Evolutionary conservation across 495 filamentous ascomycete species (phyloP).

Genomic region (Aspergillus hancockii): DNA sequence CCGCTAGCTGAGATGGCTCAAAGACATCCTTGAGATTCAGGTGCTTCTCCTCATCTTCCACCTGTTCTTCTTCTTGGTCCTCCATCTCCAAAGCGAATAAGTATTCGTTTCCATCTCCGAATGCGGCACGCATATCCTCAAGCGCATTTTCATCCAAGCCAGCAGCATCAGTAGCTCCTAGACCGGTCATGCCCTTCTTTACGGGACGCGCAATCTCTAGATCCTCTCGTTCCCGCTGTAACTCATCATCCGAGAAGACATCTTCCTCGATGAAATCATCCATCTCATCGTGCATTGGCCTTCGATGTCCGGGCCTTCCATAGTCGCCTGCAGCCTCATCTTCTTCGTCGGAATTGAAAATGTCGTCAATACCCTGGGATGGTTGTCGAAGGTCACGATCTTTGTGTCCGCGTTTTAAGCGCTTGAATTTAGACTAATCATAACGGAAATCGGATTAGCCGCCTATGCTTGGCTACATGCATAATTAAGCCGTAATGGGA

Average conservation of each 20-base stretch:
- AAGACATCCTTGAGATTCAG: conserved; percentile 97
- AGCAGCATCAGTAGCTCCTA: conserved; percentile 64
- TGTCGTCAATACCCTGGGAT: conserved; percentile 76
- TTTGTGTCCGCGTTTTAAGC: conserved; percentile 88
- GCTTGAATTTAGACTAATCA: conserved; percentile 82
- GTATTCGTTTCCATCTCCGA: conserved; percentile 93
- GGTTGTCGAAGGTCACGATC: conserved; percentile 62
- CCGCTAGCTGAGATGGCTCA: conserved; percentile 88
- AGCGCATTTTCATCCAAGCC: conserved; percentile 88
- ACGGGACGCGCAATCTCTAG: conserved; percentile 77
- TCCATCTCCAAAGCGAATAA: conserved; percentile 88
- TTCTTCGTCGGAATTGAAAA: conserved; percentile 91
- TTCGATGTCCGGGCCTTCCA: conserved; percentile 51
- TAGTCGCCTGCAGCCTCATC: conserved; percentile 63
- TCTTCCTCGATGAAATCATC: conserved; percentile 98
- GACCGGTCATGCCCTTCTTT: conserved; percentile 55
- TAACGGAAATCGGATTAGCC: conserved; percentile 5
- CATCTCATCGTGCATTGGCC: conserved; percentile 76
- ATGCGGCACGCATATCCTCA: conserved; percentile 92
- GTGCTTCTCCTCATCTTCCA: conserved; percentile 68
- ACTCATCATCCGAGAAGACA: conserved; percentile 84
- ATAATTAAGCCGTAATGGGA: background rate
- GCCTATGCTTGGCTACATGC: background rate
- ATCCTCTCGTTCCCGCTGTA: conserved; percentile 77
- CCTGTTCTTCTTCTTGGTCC: conserved; percentile 65